Base-by-base conservation (phyloP, 257 asterid genomes). In the Ophiorrhiza pumila region DNA sequence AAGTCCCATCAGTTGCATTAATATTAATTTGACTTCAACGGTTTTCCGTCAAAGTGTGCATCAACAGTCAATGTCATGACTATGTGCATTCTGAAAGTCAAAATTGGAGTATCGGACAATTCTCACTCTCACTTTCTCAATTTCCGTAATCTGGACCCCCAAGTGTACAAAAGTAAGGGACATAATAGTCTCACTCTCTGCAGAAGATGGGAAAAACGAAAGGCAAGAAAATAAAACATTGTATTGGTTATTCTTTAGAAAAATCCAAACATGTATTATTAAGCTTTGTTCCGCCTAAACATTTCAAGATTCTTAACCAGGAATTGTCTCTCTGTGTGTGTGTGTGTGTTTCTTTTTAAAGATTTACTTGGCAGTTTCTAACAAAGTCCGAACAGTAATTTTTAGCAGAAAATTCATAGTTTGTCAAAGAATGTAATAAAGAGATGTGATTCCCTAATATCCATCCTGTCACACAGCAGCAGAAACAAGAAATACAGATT, bases 371-470 rank as follows among this genome's bases (percentile, higher is more conserved):
- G 42, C 31, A 66, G 27, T 41, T 50, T 55, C 57, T 42, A 61
- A 20, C 58, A 57, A 11, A 37, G 3, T 7, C 41, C 7, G n/a
- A 12, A 71, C 0, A 22, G 27, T 5, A 52, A 31, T 7, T 42
- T 74, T 56, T 27, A 61, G 45, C 71, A 49, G 18, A 31, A 15
- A 41, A 68, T 59, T 50, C 52, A 56, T 45, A 60, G 35, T 86
- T 80, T 69, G 83, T 82, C 72, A 66, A 75, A 78, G 80, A 79
- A 74, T 52, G 46, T 71, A 78, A 63, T 47, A 25, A 34, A 57
- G 71, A 73, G 65, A 73, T 71, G 77, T 79, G 67, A 64, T 49
- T 75, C 72, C 56, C 74, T 47, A 47, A 71, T 52, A 68, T 75
- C 34, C 77, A 37, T n/a, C 29, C 75, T 65, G 37, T 55, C 78